A percentile compares a stretch with the other conserved stretches of the same genome.
These are phyloP conservation scores for Tylopilus sp. DNA, from an alignment of 768 basidiomycete genomes.

Conservation along the genomic window DNA sequence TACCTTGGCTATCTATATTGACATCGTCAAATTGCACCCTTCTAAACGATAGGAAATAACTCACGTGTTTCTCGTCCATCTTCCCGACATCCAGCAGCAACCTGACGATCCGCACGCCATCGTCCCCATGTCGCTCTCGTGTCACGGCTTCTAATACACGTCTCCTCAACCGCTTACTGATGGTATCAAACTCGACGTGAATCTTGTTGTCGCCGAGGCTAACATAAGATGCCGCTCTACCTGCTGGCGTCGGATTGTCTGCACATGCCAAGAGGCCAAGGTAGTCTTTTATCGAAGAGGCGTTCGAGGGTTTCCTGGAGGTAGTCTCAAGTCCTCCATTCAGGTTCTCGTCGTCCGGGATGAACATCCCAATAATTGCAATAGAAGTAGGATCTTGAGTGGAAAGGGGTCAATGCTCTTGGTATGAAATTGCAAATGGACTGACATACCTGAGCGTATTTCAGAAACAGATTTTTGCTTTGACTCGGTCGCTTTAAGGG, in stretches of 20 bases:
- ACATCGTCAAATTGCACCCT: neutral
- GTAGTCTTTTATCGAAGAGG: slow-evolving; percentile 72
- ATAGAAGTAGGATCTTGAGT: slow-evolving; percentile 60
- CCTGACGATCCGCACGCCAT: slow-evolving; percentile 79
- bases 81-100: slow-evolving; percentile 81
- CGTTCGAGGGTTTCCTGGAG: slow-evolving; percentile 50
- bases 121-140: slow-evolving; percentile 77
- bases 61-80: slow-evolving; percentile 91
- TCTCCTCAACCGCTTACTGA: slow-evolving; percentile 62
- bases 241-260: slow-evolving; percentile 77
- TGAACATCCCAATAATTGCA: slow-evolving; percentile 57
- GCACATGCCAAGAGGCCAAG: slow-evolving; percentile 74
- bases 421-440: neutral
- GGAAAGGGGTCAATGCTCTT: neutral
- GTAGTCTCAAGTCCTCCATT: slow-evolving; percentile 56
- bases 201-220: slow-evolving; percentile 69
- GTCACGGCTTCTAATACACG: slow-evolving; percentile 75
- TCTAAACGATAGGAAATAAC: slow-evolving; percentile 12
- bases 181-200: slow-evolving; percentile 75
- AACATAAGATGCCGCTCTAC: slow-evolving; percentile 67
- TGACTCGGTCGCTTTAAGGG: slow-evolving; percentile 65
- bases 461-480: slow-evolving; percentile 62
- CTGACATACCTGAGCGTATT: slow-evolving; percentile 53
- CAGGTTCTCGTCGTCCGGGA: slow-evolving; percentile 63
- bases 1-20: slow-evolving; percentile 78